A percentile compares a stretch with the other conserved stretches of the same genome.
These are phyloP conservation scores for Scedosporium boydii DNA, from an alignment of 2,329 filamentous ascomycete species.

Conservation along the genomic window DNA sequence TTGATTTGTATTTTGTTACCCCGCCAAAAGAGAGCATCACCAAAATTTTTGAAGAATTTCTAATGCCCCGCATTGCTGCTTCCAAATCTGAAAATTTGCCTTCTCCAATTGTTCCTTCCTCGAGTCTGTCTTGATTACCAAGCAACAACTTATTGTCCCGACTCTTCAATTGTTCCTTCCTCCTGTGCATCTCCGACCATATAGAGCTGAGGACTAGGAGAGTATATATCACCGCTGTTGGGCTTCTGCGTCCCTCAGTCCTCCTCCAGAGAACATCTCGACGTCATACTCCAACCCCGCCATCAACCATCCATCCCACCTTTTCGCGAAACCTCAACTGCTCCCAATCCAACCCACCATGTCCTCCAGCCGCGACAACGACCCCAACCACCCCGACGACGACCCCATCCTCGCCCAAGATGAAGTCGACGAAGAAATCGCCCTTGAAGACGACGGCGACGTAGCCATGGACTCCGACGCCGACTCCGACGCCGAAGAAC, in stretches of 20 bases:
- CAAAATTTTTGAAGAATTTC: not conserved
- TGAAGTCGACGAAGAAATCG: constrained; percentile 14
- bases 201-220: not conserved
- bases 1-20: not conserved
- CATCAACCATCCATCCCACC: too few relatives aligned
- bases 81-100: not conserved
- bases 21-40: not conserved
- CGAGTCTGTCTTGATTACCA: not conserved
- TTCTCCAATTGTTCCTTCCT: not conserved
- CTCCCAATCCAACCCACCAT: not conserved
- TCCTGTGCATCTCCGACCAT: not conserved
- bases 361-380: not conserved
- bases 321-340: not conserved
- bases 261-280: too few relatives aligned
- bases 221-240: too few relatives aligned
- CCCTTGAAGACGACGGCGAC: constrained; percentile 45
- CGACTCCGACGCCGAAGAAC: constrained; percentile 58
- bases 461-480: constrained; percentile 72
- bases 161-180: not conserved
- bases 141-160: not conserved
- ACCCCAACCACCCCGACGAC: constrained; percentile 6
- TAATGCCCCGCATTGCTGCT: not conserved
- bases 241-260: too few relatives aligned
- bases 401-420: constrained; percentile 10
- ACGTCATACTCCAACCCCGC: too few relatives aligned